Percentiles rank a stretch among this genome's conserved stretches.
Conservation (phyloP, 345 rosid genomes). For the Hibiscus tridactylites region DNA sequence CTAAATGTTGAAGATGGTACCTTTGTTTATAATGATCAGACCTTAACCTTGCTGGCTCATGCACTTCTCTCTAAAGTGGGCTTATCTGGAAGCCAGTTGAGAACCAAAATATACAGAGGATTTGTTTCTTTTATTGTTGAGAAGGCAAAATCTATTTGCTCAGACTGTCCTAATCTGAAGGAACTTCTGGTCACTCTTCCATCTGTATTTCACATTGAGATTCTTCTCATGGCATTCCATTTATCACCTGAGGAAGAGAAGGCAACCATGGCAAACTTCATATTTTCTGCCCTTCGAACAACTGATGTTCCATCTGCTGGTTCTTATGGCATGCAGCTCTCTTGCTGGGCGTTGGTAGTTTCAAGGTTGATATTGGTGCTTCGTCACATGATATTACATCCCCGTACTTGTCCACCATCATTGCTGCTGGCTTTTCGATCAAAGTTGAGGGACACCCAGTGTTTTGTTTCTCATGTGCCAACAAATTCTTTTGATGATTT, state of each 20-base stretch:
- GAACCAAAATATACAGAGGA: conserved; percentile 48
- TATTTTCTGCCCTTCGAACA: conserved; percentile 42
- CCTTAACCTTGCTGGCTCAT: conserved; percentile 66
- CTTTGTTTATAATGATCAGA: conserved; percentile 61
- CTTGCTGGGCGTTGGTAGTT: conserved; percentile 79
- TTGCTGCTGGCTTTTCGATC: conserved; percentile 61
- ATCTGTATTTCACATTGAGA: conserved; percentile 77
- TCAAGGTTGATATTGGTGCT: conserved; percentile 79
- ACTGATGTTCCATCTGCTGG: conserved; percentile 35
- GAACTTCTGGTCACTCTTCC: conserved; percentile 73
- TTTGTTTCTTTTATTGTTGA: conserved; percentile 53
- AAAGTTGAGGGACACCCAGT: conserved; percentile 68
- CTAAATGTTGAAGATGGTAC: conserved; percentile 59
- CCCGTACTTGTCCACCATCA: conserved; percentile 58
- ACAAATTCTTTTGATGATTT: conserved; percentile 39
- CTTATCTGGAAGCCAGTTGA: conserved; percentile 55
- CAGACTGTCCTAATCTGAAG: conserved; percentile 43
- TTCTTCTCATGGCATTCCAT: conserved; percentile 88
- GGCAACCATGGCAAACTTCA: conserved; percentile 43
- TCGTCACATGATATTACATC: conserved; percentile 74
- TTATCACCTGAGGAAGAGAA: conserved; percentile 71
- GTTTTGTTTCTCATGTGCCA: conserved; percentile 31
- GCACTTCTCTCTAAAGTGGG: conserved; percentile 53
- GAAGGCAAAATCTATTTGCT: conserved; percentile 42
- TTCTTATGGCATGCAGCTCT: conserved; percentile 38